Base-by-base conservation (phyloP, 352 stramenopile genomes). In the Peronospora destructor region DNA sequence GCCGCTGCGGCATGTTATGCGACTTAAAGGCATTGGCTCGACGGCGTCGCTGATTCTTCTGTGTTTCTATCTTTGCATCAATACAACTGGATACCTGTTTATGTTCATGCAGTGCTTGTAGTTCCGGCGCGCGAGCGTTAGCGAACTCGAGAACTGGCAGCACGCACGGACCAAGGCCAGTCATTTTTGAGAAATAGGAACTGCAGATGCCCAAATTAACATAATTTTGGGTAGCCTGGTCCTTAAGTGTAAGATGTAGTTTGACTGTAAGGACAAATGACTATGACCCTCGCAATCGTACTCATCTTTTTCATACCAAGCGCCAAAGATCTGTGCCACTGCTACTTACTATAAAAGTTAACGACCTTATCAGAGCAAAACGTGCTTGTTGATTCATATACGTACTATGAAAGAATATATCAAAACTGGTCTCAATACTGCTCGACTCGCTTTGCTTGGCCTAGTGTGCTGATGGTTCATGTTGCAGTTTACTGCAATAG, bases 131-230 rank as follows among this genome's bases (percentile, higher is more conserved):
- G 25, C 80, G 80, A 29, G 73, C 71, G 28, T 55, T 66, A 16
- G 81, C 77, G 45, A 91, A 89, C 28, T 89, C 73, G 26, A 91
- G 76, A 74, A 91, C 81, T 56, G 89, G 74, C 37, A 86, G 45
- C 51, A 91, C 68, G 49, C 76, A 70, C 26, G 71, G 72, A 40
- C 76, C 78, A 4, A 85, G 53, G 14, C 57, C 61, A 64, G 50
- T 46, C 62, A 64, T 68, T 56, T 1, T 30, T 13, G 28, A 32
- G 12, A 12, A 32, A 10, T 30, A 10, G 26, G 26, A 30, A 30
- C 5, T 10, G 8, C 12, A 39, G 10, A 26, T 6, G 21, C 16
- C 16, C 10, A 10, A 25, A 41, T 25, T 41, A 25, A 41, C 6
- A 6, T 26, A 28, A 7, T 16, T 41, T 41, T 39, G 34, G 34